phyloP scores from a whole-genome alignment of 305 asterid species.

The Fraxinus baroniana region DNA sequence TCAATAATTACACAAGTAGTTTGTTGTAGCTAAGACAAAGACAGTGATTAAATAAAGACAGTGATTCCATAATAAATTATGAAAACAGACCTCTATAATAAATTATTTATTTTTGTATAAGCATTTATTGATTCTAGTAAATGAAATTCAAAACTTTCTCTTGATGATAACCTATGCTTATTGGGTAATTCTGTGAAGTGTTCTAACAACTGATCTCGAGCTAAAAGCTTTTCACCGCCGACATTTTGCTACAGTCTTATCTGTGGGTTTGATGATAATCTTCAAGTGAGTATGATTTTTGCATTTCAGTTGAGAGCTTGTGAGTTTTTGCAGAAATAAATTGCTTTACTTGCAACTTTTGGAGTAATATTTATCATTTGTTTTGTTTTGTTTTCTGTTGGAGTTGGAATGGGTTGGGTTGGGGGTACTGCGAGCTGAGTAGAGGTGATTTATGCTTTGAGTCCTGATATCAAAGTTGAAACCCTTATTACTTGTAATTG shows the following conservation, averaged over 20 bases:
- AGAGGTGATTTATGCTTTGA: constrained; percentile 11
- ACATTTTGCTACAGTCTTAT: constrained; percentile 14
- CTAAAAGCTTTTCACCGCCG: constrained; percentile 17
- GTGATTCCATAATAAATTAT: neutral
- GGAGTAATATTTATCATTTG: constrained; percentile 7
- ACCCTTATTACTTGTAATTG: neutral
- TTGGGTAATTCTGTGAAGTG: neutral
- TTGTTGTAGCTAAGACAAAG: neutral
- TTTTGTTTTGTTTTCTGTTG: neutral
- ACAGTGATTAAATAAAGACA: neutral
- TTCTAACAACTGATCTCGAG: constrained; percentile 5
- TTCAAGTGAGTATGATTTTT: neutral
- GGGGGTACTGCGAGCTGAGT: constrained; percentile 1
- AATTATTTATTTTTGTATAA: neutral
- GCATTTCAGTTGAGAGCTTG: neutral
- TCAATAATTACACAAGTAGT: neutral
- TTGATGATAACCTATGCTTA: neutral
- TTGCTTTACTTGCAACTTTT: constrained; percentile 1
- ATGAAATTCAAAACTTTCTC: neutral
- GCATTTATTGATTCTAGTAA: neutral
- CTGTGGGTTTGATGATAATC: constrained; percentile 4
- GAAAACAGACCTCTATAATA: no score
- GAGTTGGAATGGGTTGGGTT: neutral
- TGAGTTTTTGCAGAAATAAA: constrained; percentile 12
- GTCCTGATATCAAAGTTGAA: constrained; percentile 2